Base-by-base conservation (phyloP, 2,329 filamentous ascomycete species). In the Penicillium hesseltinei region DNA sequence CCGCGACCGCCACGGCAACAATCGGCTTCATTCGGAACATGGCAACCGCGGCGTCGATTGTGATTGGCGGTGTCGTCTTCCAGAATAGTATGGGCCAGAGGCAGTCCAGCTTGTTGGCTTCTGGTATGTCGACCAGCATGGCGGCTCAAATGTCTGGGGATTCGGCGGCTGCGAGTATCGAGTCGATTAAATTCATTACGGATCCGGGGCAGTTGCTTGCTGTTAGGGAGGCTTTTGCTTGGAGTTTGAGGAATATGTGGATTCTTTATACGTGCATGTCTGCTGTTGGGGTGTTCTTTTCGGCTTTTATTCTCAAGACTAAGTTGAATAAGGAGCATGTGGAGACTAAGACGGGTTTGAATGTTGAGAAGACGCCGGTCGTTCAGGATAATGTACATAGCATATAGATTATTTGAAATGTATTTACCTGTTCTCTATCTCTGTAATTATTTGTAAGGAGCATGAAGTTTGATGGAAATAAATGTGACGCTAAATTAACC, bases 61-160 rank as follows among this genome's bases (percentile, higher is more conserved):
- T 91, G 1, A 79, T 92, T 39, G 90, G 90, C 25, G 86, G 88
- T n/a, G 88, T 91, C 45, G 82, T 92, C 38, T 92, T 92, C 75
- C 87, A 91, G 73, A 92, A 92, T 70, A 71, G 31, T 51, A 74
- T 73, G 72, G 75, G 23, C 65, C 74, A 62, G 11, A 65, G 31
- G 72, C 83, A 4, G 86, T 77, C 62, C 79, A 81, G 56, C 84
- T 88, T 36, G 81, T 84, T 15, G 81, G 88, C 21, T 86, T 83
- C 66, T 5, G 69, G 73, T 2, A 61, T 73, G 40, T 67, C 58
- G 39, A 64, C 51, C 38, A 67, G 38, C 8, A 67, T 61, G 54
- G 67, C 57, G 5, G 57, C 51, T 19, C 59, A 57, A 43, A 78
- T 63, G 67, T 74, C 78, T 0, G 78, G 78, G 0, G 69, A 72